phyloP scores from a whole-genome alignment of 768 basidiomycete species.

The Russula compacta region DNA sequence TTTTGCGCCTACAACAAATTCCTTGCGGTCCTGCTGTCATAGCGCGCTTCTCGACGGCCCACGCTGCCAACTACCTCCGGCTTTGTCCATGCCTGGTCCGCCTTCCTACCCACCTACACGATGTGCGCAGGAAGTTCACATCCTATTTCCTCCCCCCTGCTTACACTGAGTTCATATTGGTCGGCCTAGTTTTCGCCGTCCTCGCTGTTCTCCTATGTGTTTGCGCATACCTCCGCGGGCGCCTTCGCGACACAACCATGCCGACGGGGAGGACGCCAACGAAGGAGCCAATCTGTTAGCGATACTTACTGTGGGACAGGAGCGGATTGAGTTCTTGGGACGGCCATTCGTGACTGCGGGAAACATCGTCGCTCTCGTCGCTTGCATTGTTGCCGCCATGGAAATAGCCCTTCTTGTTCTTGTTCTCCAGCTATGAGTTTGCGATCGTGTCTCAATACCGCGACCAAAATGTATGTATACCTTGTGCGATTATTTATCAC shows the following conservation, averaged over 20 bases:
- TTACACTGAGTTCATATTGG: conserved; percentile 19
- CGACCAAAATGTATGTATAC: not conserved
- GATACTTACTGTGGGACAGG: conserved; percentile 51
- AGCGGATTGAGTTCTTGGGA: conserved; percentile 56
- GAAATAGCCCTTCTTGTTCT: conserved; percentile 61
- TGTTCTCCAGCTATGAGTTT: conserved; percentile 30
- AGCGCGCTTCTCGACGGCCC: no score
- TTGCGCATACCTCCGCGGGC: conserved; percentile 48
- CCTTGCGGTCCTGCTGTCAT: no score
- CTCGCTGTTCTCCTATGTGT: conserved; percentile 54
- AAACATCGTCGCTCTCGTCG: conserved; percentile 57
- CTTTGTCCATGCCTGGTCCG: no score
- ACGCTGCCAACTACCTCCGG: no score
- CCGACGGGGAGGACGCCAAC: conserved; percentile 33
- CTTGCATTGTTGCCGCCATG: conserved; percentile 48
- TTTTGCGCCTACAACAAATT: no score
- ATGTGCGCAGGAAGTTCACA: no score
- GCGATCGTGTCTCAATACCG: not conserved
- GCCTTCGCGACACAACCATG: conserved; percentile 67
- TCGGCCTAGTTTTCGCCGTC: conserved; percentile 55
- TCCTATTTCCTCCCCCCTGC: not conserved
- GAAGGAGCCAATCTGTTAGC: conserved; percentile 26
- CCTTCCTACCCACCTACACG: no score
- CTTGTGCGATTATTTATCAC: not conserved
- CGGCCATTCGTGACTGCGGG: conserved; percentile 76